Evolutionary conservation across 306 rosid genomes (phyloP), one percentile per base, ranked within the genome.

Genomic region (Hippophae rhamnoides): DNA sequence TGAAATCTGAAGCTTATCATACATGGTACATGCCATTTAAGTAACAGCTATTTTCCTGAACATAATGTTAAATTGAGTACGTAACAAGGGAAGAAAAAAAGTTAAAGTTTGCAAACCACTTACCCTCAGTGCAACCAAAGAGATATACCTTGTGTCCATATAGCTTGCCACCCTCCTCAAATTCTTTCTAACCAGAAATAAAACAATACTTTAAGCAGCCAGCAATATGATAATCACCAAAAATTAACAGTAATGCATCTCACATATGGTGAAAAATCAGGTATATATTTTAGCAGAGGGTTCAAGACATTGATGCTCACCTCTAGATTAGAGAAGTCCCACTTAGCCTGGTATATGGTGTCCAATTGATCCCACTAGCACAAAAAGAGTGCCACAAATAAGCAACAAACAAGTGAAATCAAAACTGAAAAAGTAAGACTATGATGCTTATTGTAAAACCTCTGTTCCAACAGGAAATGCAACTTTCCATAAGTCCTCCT

Each of bases 71-170:
- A 31, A 31, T 31, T 31, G 38, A 31, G 38, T 31, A 31, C 38
- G 38, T 31, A 31, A 2, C 38, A 31, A 31, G 38, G 38, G 6
- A 6, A 56, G 27, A 7, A 66, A 46, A 27, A 47, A 7, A 53
- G 23, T 62, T 45, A 43, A 52, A 31, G 52, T 70, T 23, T 62
- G 57, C 71, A 55, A 62, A 69, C 40, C 80, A 81, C 75, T 81
- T 87, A 64, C 79, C 84, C 60, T 90, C 97, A 3, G 95, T 87
- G 64, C 86, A 81, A 69, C 90, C 86, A 61, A 90, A 90, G 31
- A 90, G 83, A 64, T 87, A 90, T 58, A 81, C 97, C 49, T 84
- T 87, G 69, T 87, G 78, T 5, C 67, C 89, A 44, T 76, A 56
- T 47, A 90, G 67, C 50, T 54, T 56, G 8, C 97, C 95, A 9